Conservation (phyloP, 257 asterid species). For the Fraxinus excelsior region DNA sequence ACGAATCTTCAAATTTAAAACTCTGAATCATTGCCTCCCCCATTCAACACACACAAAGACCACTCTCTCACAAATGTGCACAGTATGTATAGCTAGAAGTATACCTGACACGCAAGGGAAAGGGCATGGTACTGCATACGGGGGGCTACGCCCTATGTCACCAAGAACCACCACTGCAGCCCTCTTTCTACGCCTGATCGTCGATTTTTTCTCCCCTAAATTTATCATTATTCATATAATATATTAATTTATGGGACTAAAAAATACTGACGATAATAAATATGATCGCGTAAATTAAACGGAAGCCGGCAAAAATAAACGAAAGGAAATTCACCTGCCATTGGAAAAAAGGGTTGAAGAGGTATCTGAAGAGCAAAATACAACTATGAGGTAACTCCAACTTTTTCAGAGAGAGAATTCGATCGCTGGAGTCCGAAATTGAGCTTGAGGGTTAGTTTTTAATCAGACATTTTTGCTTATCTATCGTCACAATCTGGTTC, state of each 20-base stretch:
- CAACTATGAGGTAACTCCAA: not conserved
- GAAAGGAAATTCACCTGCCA: not conserved
- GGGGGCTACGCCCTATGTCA: slow-evolving; percentile 95
- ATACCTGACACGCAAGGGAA: slow-evolving; percentile 89
- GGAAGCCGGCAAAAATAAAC: not conserved
- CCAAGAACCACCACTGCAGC: slow-evolving; percentile 95
- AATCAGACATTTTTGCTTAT: too few relatives aligned
- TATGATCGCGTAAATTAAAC: not conserved
- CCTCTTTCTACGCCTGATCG: slow-evolving; percentile 66
- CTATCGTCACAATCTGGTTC: not conserved
- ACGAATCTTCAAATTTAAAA: not conserved
- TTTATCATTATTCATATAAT: not conserved
- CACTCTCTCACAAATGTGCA: not conserved
- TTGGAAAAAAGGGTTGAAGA: not conserved
- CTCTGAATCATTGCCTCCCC: not conserved
- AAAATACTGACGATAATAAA: not conserved
- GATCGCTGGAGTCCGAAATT: not conserved
- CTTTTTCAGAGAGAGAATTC: not conserved
- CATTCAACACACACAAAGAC: not conserved
- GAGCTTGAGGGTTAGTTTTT: not conserved
- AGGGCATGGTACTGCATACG: slow-evolving; percentile 97
- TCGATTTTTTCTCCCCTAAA: slow-evolving; percentile 23
- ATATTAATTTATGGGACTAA: not conserved
- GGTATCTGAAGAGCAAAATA: not conserved
- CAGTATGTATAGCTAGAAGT: not conserved